Percentiles rank a stretch among this genome's conserved stretches.
Conservation (phyloP, 495 filamentous ascomycete species). For the Penicillium nucicola region DNA sequence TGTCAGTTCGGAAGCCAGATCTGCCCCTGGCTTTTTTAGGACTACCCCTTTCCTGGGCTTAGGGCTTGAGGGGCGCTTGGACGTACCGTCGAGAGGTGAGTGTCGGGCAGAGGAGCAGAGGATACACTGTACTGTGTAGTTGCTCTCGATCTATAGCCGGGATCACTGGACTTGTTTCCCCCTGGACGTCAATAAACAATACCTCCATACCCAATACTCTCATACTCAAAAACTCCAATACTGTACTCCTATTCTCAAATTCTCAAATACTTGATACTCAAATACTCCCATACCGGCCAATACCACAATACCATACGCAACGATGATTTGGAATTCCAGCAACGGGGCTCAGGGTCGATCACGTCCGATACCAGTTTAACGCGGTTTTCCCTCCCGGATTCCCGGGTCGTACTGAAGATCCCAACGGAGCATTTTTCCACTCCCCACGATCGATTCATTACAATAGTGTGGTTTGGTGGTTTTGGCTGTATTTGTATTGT, state of each 20-base stretch:
- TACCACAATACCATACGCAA: too few species aligned
- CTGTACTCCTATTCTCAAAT: too few species aligned
- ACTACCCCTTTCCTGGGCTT: slow-evolving; percentile 2
- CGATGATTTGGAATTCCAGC: slow-evolving; percentile 36
- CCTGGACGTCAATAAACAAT: too few species aligned
- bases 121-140: too few species aligned
- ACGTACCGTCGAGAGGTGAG: neutral
- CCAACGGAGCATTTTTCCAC: slow-evolving; percentile 19
- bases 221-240: too few species aligned
- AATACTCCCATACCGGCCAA: too few species aligned
- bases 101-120: too few species aligned
- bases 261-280: neutral
- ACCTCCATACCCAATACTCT: too few species aligned
- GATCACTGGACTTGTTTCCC: too few species aligned
- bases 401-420: slow-evolving; percentile 30
- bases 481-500: slow-evolving; percentile 28
- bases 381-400: slow-evolving; percentile 23
- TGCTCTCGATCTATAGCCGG: too few species aligned
- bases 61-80: neutral
- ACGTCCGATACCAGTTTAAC: slow-evolving; percentile 19
- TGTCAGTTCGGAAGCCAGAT: slow-evolving; percentile 22
- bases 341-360: slow-evolving; percentile 33
- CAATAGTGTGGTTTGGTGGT: slow-evolving; percentile 11
- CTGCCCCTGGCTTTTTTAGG: slow-evolving; percentile 19
- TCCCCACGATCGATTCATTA: slow-evolving; percentile 9